Conservation (phyloP, 345 rosid species). For the Hibiscus syriacus region DNA sequence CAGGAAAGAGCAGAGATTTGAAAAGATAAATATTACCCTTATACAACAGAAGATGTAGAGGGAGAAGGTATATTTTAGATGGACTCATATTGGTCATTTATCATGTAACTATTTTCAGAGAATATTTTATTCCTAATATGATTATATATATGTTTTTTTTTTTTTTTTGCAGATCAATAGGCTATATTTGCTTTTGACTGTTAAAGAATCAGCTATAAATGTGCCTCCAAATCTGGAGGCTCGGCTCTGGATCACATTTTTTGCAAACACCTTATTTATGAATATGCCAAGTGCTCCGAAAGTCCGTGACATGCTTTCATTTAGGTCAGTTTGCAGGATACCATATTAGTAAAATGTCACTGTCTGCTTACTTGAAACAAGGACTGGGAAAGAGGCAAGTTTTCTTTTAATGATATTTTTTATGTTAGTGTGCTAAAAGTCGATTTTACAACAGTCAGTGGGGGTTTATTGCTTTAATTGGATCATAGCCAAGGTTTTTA, state of each 20-base stretch:
- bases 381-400: neutral
- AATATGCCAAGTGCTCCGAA: constrained; percentile 82
- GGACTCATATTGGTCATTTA: neutral
- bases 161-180: constrained; percentile 47
- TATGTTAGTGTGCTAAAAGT: neutral
- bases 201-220: constrained; percentile 94
- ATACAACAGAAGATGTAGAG: constrained; percentile 29
- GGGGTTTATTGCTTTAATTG: neutral
- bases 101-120: neutral
- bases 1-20: constrained; percentile 66
- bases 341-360: constrained; percentile 1
- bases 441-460: neutral
- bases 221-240: constrained; percentile 94
- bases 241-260: constrained; percentile 96
- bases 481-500: neutral
- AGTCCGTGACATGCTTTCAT: constrained; percentile 89
- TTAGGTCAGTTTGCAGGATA: constrained; percentile 44
- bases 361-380: constrained; percentile 7
- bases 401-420: too few relatives aligned
- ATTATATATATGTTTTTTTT: neutral
- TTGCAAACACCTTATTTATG: constrained; percentile 95
- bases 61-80: constrained; percentile 57
- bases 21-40: constrained; percentile 38
- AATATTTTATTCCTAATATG: constrained; percentile 9
- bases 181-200: constrained; percentile 73